Percentiles rank a stretch among this genome's conserved stretches.
phyloP scores from a whole-genome alignment of 768 basidiomycete genomes.

The Lactarius akahatsu region DNA sequence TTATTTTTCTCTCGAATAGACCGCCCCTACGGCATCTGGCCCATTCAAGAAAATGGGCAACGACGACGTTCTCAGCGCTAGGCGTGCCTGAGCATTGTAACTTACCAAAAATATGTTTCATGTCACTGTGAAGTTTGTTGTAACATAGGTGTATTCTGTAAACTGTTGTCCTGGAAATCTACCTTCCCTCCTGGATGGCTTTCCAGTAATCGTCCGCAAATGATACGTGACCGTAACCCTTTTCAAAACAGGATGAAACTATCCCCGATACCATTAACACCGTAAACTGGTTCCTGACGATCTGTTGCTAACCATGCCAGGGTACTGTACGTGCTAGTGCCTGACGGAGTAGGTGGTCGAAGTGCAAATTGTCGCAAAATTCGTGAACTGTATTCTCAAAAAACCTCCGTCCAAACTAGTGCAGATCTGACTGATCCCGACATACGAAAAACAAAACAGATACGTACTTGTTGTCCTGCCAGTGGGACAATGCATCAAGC shows the following conservation, averaged over 20 bases:
- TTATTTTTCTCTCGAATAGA: slow-evolving; percentile 4
- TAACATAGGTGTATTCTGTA: not conserved
- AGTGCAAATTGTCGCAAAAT: no score
- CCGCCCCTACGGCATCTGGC: slow-evolving; percentile 15
- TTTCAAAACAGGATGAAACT: not conserved
- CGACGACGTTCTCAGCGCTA: slow-evolving; percentile 2
- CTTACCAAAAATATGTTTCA: not conserved
- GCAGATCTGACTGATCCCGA: no score
- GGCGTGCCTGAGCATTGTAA: slow-evolving; percentile 8
- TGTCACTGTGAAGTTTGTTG: not conserved
- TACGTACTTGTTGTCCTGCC: no score
- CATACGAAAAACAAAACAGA: no score
- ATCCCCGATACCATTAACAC: not conserved
- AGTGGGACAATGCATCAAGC: not conserved
- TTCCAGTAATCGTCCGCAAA: not conserved
- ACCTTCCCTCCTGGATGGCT: not conserved
- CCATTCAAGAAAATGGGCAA: slow-evolving; percentile 17
- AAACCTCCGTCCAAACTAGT: no score
- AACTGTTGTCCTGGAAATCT: not conserved
- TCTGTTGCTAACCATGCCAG: not conserved
- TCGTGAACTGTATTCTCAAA: no score
- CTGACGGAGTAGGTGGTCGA: not conserved
- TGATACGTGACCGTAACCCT: not conserved
- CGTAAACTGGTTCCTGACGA: no score
- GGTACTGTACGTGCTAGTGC: no score